Conservation (phyloP, 1,139 yeast species). For the Sugiyamaella grinbergsii region DNA sequence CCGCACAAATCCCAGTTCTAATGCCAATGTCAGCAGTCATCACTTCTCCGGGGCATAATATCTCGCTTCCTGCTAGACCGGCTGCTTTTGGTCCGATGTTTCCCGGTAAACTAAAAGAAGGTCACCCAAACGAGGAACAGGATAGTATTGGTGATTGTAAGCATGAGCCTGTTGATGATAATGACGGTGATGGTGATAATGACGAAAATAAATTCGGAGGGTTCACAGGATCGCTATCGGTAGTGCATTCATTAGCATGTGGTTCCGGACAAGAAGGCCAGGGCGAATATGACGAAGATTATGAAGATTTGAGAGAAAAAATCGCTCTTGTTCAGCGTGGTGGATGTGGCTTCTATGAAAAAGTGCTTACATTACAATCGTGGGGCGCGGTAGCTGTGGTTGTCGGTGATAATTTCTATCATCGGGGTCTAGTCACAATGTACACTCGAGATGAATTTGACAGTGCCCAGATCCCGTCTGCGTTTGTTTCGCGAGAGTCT, state of each 20-base stretch:
- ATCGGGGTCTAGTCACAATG: conserved; percentile 44
- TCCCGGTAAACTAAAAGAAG: conserved; percentile 23
- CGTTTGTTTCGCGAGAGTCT: conserved; percentile 44
- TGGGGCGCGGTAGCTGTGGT: conserved; percentile 48
- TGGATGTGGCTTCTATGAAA: conserved; percentile 45
- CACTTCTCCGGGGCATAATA: conserved; percentile 34
- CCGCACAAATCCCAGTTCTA: conserved; percentile 31
- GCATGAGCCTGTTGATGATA: neutral
- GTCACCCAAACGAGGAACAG: conserved; percentile 5
- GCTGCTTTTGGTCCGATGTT: conserved; percentile 44
- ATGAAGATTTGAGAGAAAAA: conserved; percentile 33
- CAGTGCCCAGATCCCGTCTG: conserved; percentile 42
- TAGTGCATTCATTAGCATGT: conserved; percentile 33
- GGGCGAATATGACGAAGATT: conserved; percentile 20
- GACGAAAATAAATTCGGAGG: conserved; percentile 25
- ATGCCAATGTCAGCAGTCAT: conserved; percentile 37
- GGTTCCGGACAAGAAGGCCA: conserved; percentile 19
- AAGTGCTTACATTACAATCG: conserved; percentile 43
- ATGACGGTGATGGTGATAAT: conserved; percentile 6
- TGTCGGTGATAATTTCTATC: conserved; percentile 44
- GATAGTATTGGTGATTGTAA: neutral
- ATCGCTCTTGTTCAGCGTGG: conserved; percentile 46
- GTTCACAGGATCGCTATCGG: conserved; percentile 32
- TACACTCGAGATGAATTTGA: conserved; percentile 40
- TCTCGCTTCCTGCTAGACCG: conserved; percentile 40